These are phyloP conservation scores for Nannochloris sp. DNA, from an alignment of 139 green algal species.

Conservation along the genomic window DNA sequence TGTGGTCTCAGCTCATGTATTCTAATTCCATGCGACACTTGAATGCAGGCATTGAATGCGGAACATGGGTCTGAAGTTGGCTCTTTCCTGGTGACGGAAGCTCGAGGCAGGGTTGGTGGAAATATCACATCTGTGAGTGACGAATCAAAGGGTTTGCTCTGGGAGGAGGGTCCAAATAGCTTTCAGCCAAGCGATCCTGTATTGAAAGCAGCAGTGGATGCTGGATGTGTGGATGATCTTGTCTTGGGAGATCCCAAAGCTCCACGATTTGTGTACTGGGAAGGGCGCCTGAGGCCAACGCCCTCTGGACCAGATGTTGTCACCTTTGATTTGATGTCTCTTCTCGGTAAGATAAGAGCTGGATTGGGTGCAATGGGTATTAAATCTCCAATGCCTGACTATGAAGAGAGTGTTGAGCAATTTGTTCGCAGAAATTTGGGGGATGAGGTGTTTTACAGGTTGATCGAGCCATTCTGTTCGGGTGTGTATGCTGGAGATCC, in stretches of 20 bases:
- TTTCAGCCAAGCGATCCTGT: constrained; percentile 95
- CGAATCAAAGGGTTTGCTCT: constrained; percentile 71
- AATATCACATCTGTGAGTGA: constrained; percentile 87
- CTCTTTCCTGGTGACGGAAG: constrained; percentile 88
- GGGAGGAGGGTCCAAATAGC: constrained; percentile 97
- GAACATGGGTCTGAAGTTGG: constrained; percentile 42
- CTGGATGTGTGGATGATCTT: constrained; percentile 72
- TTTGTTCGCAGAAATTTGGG: constrained; percentile 95
- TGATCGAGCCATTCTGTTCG: constrained; percentile 98
- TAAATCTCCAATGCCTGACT: constrained; percentile 45
- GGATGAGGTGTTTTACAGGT: constrained; percentile 86
- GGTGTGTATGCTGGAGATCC: constrained; percentile 97
- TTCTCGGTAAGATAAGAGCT: constrained; percentile 86
- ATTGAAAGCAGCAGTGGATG: constrained; percentile 82
- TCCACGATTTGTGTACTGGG: constrained; percentile 93
- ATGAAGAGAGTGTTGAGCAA: constrained; percentile 93
- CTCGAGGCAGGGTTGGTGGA: constrained; percentile 87
- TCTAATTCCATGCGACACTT: not conserved
- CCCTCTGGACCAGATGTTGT: constrained; percentile 75
- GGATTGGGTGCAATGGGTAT: constrained; percentile 88
- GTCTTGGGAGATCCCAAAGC: constrained; percentile 88
- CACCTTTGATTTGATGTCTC: constrained; percentile 87
- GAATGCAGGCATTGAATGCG: constrained; percentile 47
- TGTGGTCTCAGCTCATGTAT: not conserved
- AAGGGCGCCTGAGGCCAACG: constrained; percentile 73